Base-by-base conservation (phyloP, 106 monocot species). In the Hemerocallis citrina region DNA sequence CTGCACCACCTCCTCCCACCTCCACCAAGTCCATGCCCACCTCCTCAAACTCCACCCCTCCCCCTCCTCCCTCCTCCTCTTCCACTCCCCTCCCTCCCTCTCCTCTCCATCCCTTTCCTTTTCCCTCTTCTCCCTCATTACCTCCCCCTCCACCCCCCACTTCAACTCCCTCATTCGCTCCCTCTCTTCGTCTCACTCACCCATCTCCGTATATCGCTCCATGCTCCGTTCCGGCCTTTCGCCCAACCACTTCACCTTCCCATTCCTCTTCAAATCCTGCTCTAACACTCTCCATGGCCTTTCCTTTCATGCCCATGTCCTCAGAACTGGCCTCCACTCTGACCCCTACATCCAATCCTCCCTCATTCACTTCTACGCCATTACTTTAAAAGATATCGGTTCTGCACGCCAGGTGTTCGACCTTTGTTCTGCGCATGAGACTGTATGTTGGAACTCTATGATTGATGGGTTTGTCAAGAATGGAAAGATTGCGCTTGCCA, bases 381-480 rank as follows among this genome's bases (percentile, higher is more conserved):
- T 37, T 0, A 52, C 29, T 0, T 10, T 16, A 0, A 74, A 74
- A 44, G 59, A 72, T 13, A 30, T 84, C 17, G 39, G 6, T 0
- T 55, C 48, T 4, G 84, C 84, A 0, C 71, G 61, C n/a, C 31
- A 33, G 52, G 58, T 78, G 71, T 71, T 83, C 39, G 74, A 74
- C 19, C 25, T 4, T 12, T 78, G 77, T 41, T 64, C 67, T 16
- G 29, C 35, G 0, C 1, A 17, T 33, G 41, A 83, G 27, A 40
- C 67, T 0, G 73, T 75, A 6, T 77, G 66, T 20, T 74, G 74
- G 74, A 83, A 83, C 38, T 62, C 74, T 11, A 83, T 83, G 83
- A 51, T 83, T 15, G 78, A 83, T 35, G 83, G 78, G 43, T 75
- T 43, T 44, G 70, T 78, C n/a, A 71, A 75, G 32, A 11, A 7